Percentiles rank a stretch among this genome's conserved stretches.
These are phyloP conservation scores for Saccharomycopsis crataegensis DNA, from an alignment of 1,139 yeast species.

Conservation along the genomic window DNA sequence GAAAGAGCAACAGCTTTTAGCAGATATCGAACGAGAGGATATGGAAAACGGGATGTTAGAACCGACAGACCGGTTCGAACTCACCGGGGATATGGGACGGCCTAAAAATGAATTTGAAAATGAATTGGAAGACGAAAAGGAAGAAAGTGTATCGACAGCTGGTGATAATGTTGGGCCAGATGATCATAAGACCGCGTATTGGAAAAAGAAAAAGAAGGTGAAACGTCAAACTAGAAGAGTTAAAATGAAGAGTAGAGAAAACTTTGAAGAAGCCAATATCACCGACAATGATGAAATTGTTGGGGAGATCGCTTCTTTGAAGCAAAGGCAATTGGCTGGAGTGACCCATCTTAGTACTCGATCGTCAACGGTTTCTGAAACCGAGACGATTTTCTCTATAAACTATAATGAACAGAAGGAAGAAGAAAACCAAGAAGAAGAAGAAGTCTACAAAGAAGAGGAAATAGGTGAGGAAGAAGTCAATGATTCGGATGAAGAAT, in stretches of 20 bases:
- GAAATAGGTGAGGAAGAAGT: neutral
- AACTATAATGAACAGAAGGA: neutral
- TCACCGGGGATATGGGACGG: constrained; percentile 17
- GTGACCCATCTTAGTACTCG: neutral
- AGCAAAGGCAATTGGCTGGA: constrained; percentile 2
- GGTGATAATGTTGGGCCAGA: constrained; percentile 2
- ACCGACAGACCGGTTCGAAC: constrained; percentile 5
- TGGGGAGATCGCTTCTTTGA: constrained; percentile 1
- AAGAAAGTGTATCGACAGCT: constrained; percentile 3
- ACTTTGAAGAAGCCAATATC: constrained; percentile 6
- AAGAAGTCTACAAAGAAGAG: neutral
- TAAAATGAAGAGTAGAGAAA: constrained; percentile 13
- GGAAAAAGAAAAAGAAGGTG: constrained; percentile 12
- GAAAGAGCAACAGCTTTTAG: constrained; percentile 6
- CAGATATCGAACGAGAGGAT: constrained; percentile 1
- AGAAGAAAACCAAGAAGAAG: neutral
- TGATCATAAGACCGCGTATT: constrained; percentile 8
- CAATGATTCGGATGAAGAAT: neutral
- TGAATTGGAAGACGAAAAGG: constrained; percentile 4
- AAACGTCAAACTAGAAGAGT: constrained; percentile 17
- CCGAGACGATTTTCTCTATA: neutral
- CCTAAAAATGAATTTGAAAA: constrained; percentile 13
- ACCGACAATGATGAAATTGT: constrained; percentile 9
- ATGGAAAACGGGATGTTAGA: constrained; percentile 1
- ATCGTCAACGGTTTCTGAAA: too few species aligned